These are phyloP conservation scores for Lasiosphaeria hispida DNA, from an alignment of 495 filamentous ascomycete genomes.

Conservation along the genomic window DNA sequence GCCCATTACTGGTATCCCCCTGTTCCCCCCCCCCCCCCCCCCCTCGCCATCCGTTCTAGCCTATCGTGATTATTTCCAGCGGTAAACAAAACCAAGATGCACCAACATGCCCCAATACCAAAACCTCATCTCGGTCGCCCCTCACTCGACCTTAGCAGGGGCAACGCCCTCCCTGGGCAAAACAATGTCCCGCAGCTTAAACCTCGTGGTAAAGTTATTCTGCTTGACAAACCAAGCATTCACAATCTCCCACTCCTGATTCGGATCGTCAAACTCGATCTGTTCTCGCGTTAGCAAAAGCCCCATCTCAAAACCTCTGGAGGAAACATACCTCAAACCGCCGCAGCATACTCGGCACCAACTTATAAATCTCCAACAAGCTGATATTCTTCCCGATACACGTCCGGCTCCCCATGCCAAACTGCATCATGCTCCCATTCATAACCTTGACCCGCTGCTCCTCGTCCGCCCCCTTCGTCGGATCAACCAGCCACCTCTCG, in stretches of 20 bases:
- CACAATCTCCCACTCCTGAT: constrained; percentile 61
- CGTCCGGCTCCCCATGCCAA: constrained; percentile 59
- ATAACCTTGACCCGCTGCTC: constrained; percentile 51
- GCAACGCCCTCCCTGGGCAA: constrained; percentile 31
- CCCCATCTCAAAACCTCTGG: neutral
- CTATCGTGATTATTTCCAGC: neutral
- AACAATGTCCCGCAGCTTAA: constrained; percentile 47
- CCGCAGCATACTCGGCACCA: constrained; percentile 69
- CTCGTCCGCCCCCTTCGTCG: constrained; percentile 34
- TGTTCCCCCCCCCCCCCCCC: too few species aligned
- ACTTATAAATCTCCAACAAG: constrained; percentile 74
- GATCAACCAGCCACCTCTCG: constrained; percentile 55
- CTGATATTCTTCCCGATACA: constrained; percentile 73
- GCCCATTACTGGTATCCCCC: too few species aligned
- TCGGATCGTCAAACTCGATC: constrained; percentile 57
- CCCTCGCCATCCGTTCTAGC: too few species aligned
- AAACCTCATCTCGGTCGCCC: neutral
- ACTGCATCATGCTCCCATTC: constrained; percentile 60
- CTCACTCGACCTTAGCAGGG: neutral
- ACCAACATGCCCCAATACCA: neutral
- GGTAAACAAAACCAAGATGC: neutral
- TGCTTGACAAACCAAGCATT: constrained; percentile 77
- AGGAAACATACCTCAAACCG: constrained; percentile 57
- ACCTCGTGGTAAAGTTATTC: constrained; percentile 59
- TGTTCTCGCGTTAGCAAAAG: constrained; percentile 24